Percentiles rank a stretch among this genome's conserved stretches.
These are phyloP conservation scores for Termitomyces sp. DNA, from an alignment of 768 basidiomycete genomes.

Conservation along the genomic window DNA sequence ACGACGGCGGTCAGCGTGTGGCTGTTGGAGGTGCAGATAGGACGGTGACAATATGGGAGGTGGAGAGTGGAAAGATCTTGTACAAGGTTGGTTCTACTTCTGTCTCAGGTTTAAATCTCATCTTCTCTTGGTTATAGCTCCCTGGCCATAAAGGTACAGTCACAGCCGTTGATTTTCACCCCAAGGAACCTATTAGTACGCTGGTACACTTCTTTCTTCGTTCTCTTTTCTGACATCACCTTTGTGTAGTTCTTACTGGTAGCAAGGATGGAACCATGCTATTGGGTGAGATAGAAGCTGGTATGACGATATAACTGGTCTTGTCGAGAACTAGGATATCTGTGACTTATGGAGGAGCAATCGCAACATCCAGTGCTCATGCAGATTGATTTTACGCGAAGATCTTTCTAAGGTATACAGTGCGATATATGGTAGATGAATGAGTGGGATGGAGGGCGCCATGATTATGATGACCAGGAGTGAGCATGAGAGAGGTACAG, in stretches of 20 bases:
- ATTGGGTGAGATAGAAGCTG: conserved; percentile 82
- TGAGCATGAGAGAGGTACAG: neutral
- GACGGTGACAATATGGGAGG: conserved; percentile 84
- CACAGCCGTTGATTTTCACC: conserved; percentile 93
- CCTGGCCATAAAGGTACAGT: conserved; percentile 98
- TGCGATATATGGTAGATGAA: conserved; percentile 4
- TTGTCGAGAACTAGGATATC: no score
- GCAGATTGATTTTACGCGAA: neutral
- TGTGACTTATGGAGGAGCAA: no score
- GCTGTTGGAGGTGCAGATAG: conserved; percentile 90
- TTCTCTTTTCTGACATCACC: neutral
- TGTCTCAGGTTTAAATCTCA: neutral
- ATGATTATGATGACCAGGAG: neutral
- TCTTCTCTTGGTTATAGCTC: conserved; percentile 38
- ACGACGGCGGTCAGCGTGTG: conserved; percentile 74
- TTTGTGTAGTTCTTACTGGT: conserved; percentile 68
- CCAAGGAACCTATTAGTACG: conserved; percentile 91
- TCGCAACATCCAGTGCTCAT: neutral
- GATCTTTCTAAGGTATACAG: conserved; percentile 5
- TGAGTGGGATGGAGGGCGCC: neutral
- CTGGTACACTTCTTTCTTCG: conserved; percentile 7
- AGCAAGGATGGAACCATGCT: conserved; percentile 94
- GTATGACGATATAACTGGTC: conserved; percentile 32
- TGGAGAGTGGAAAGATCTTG: conserved; percentile 65
- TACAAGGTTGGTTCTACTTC: conserved; percentile 59